These are phyloP conservation scores for Populus ilicifolia DNA, from an alignment of 345 rosid species.

Conservation along the genomic window DNA sequence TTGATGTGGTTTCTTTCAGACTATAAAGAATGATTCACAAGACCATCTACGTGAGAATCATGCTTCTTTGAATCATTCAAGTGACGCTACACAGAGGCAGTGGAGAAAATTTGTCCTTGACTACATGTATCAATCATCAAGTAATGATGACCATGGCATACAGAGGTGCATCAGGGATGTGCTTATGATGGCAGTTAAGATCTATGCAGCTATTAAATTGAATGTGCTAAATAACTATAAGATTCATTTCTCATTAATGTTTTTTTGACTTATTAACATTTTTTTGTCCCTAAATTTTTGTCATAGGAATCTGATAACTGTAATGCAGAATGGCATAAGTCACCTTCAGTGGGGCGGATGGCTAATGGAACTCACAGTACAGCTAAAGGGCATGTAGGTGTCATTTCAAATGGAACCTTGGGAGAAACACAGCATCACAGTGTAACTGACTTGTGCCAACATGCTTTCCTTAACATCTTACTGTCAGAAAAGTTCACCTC, in stretches of 20 bases:
- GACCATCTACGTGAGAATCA: constrained; percentile 7
- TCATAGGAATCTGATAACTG: constrained; percentile 45
- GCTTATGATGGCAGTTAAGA: constrained; percentile 38
- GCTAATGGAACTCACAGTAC: constrained; percentile 38
- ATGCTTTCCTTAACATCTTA: constrained; percentile 55
- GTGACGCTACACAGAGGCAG: constrained; percentile 23
- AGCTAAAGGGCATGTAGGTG: constrained; percentile 28
- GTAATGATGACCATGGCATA: constrained; percentile 44
- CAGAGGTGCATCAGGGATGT: constrained; percentile 46
- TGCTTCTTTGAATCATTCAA: constrained; percentile 22
- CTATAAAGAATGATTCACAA: constrained; percentile 6
- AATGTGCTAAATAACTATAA: not conserved
- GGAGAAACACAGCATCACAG: constrained; percentile 30
- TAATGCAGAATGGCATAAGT: constrained; percentile 23
- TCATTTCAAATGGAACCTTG: constrained; percentile 35
- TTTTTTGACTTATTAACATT: not conserved
- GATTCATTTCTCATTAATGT: not conserved
- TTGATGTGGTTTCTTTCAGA: constrained; percentile 24
- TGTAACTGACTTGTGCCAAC: constrained; percentile 55
- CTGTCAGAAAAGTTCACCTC: constrained; percentile 68
- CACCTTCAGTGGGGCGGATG: constrained; percentile 18
- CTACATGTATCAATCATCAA: constrained; percentile 41
- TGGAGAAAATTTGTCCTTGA: constrained; percentile 45
- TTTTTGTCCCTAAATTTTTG: constrained; percentile 11
- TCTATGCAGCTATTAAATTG: constrained; percentile 16